Evolutionary conservation across 139 green algal species (phyloP), one percentile per base, ranked within the genome.

Genomic region (Nannochloris sp.): DNA sequence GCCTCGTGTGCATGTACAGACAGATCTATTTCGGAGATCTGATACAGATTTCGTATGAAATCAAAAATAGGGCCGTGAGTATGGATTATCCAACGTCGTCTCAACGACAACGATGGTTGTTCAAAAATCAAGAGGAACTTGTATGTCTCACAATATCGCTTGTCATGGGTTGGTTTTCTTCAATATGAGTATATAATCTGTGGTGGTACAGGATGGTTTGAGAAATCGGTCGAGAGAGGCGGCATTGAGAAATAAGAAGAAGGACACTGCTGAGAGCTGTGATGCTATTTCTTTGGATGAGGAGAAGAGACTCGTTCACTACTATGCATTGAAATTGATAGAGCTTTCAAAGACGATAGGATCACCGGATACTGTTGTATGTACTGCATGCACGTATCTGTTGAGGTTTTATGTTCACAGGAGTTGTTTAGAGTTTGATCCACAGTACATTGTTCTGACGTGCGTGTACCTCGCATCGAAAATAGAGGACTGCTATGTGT

Each of bases 381-480:
- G 72, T 50, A 79, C 84, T 4, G 75, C 84, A 9, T 20, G 88
- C 12, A 8, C 75, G 5, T 91, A 84, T 70, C 72, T 89, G 58
- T 86, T 90, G 76, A 84, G 87, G 37, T 85, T 88, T 46, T 93
- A 87, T 73, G 66, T 88, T 3, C n/a, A 43, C 14, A 26, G 65
- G 71, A 77, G 43, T 55, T 63, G 61, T 23, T 66, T 90, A 63
- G 82, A 90, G 29, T 76, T 83, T 37, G 81, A 91, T 63, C 84
- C 86, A 26, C 69, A 74, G 30, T 63, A 80, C 13, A 70, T 89
- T 31, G 80, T 90, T 67, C 77, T 89, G 9, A 85, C 84, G 5
- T 84, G 76, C 73, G 79, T 94, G 33, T 94, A 91, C 65, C 62
- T 93, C 49, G 87, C 87, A 2, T 84, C 74, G 59, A 94, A 94